A percentile compares a stretch with the other conserved stretches of the same genome.
These are phyloP conservation scores for Syncephalastrum monosporum DNA, from an alignment of 371 early-diverging fungal genomes.

Conservation along the genomic window DNA sequence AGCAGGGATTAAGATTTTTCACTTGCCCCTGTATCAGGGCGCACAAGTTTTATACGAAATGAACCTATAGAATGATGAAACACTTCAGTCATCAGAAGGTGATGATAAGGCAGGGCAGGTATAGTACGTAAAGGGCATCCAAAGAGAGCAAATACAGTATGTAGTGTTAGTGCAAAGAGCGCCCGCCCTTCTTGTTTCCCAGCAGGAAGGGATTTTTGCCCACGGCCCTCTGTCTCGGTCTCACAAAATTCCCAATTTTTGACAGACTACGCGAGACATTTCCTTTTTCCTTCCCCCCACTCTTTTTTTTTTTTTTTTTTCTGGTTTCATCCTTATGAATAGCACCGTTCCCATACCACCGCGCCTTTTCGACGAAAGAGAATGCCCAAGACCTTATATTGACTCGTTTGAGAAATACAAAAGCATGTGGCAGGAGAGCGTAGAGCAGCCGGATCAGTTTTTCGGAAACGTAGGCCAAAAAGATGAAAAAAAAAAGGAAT, in stretches of 20 bases:
- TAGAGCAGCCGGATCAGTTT: constrained; percentile 78
- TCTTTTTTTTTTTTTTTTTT: constrained; percentile 14
- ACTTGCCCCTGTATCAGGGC: too few relatives aligned
- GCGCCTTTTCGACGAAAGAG: constrained; percentile 45
- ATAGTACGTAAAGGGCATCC: too few relatives aligned
- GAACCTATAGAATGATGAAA: too few relatives aligned
- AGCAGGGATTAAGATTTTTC: too few relatives aligned
- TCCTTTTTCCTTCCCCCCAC: constrained; percentile 7
- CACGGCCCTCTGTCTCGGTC: not conserved
- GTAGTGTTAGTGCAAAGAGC: not conserved
- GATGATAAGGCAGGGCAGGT: too few relatives aligned
- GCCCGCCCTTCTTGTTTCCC: not conserved
- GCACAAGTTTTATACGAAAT: too few relatives aligned
- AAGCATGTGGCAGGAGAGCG: constrained; percentile 71
- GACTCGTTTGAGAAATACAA: constrained; percentile 75
- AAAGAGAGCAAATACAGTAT: too few relatives aligned
- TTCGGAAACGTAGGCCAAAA: constrained; percentile 66
- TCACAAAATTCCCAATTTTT: not conserved
- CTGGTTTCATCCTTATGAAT: too few relatives aligned
- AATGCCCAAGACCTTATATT: constrained; percentile 67
- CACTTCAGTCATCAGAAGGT: too few relatives aligned
- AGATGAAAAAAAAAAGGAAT: not conserved
- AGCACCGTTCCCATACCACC: constrained; percentile 47
- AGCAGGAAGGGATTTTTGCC: not conserved
- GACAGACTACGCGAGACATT: not conserved